Percentiles rank a stretch among this genome's conserved stretches.
phyloP scores from a whole-genome alignment of 257 asterid genomes.

The Penstemon davidsonii region DNA sequence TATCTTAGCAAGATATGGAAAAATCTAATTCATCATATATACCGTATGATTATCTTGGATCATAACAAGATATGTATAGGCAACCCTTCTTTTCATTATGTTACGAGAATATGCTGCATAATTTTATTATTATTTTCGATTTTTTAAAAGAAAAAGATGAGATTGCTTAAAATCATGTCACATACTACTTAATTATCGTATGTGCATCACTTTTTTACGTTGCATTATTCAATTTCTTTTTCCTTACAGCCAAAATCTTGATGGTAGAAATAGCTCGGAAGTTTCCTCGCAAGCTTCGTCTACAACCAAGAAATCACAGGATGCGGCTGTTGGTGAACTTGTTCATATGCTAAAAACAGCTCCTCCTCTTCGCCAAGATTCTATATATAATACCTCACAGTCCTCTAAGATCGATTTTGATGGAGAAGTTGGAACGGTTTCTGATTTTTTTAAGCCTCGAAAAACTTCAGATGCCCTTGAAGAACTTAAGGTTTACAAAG shows the following conservation, averaged over 20 bases:
- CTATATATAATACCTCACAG: slow-evolving; percentile 42
- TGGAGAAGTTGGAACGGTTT: slow-evolving; percentile 49
- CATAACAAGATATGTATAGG: slow-evolving; percentile 14
- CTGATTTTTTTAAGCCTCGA: slow-evolving; percentile 59
- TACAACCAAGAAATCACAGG: slow-evolving; percentile 67
- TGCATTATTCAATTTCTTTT: slow-evolving; percentile 10
- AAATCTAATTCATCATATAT: too few relatives aligned
- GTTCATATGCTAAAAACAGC: slow-evolving; percentile 91
- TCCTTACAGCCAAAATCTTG: slow-evolving; percentile 50
- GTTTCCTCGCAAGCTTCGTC: slow-evolving; percentile 50
- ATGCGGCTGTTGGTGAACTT: slow-evolving; percentile 82
- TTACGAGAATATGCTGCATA: too few relatives aligned
- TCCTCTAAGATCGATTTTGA: slow-evolving; percentile 41
- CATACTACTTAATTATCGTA: background rate
- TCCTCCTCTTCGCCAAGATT: slow-evolving; percentile 79
- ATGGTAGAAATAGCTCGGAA: slow-evolving; percentile 56
- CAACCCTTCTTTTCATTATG: background rate
- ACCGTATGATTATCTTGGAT: background rate
- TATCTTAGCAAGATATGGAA: background rate
- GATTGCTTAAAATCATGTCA: slow-evolving; percentile 1
- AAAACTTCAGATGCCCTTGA: slow-evolving; percentile 84
- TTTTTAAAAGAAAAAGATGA: background rate
- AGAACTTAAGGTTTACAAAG: slow-evolving; percentile 75
- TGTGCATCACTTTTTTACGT: slow-evolving; percentile 15
- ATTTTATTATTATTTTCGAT: background rate